These are phyloP conservation scores for Inga laurina DNA, from an alignment of 306 rosid species.

Conservation along the genomic window DNA sequence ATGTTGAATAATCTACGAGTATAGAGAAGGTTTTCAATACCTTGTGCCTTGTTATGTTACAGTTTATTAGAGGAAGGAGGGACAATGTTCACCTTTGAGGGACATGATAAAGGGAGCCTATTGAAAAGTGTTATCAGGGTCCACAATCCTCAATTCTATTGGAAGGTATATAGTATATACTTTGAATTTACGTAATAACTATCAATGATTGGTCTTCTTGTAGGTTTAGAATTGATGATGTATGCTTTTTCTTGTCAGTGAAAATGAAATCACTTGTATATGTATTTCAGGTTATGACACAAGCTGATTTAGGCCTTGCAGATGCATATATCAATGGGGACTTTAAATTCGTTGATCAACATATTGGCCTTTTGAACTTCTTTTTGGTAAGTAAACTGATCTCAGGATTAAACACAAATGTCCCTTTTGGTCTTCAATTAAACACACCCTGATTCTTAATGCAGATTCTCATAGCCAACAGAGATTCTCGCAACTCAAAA, in stretches of 20 bases:
- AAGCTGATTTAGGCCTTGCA: slow-evolving; percentile 93
- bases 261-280: neutral
- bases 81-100: slow-evolving; percentile 75
- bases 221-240: slow-evolving; percentile 13
- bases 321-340: slow-evolving; percentile 84
- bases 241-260: slow-evolving; percentile 11
- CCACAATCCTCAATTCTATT: slow-evolving; percentile 84
- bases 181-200: slow-evolving; percentile 2
- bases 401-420: neutral
- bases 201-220: neutral
- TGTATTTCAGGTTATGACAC: slow-evolving; percentile 74
- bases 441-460: slow-evolving; percentile 22
- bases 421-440: slow-evolving; percentile 4
- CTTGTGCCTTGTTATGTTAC: slow-evolving; percentile 19
- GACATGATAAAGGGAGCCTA: slow-evolving; percentile 49
- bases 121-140: slow-evolving; percentile 56
- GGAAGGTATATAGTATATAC: slow-evolving; percentile 73
- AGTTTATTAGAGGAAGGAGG: slow-evolving; percentile 95
- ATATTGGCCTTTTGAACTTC: slow-evolving; percentile 69
- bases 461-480: slow-evolving; percentile 82
- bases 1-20: neutral
- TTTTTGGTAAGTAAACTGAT: slow-evolving; percentile 51
- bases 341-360: slow-evolving; percentile 73
- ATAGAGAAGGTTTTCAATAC: neutral
- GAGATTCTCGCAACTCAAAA: slow-evolving; percentile 63